Evolutionary conservation across 2,329 filamentous ascomycete species (phyloP).

Genomic region (Herpotrichia juniperi): DNA sequence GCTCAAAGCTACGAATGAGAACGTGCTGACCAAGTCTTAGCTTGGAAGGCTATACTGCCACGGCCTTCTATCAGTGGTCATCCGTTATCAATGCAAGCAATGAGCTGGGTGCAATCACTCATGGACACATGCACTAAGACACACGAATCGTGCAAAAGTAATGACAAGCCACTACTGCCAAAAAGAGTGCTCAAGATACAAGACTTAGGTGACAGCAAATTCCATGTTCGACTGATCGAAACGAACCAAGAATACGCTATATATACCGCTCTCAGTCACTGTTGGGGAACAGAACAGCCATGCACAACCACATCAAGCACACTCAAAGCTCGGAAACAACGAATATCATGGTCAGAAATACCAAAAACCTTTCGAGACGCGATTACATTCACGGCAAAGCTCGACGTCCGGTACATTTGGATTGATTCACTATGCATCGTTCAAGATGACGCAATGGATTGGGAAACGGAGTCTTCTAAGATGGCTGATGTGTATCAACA

Average conservation of each 20-base stretch:
- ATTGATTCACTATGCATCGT: conserved; percentile 17
- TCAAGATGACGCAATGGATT: conserved; percentile 16
- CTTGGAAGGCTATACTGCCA: conserved; percentile 20
- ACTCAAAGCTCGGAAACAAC: neutral
- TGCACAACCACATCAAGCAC: neutral
- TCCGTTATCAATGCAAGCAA: conserved; percentile 12
- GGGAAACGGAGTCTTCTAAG: conserved; percentile 12
- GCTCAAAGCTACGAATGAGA: neutral
- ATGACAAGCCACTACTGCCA: conserved; percentile 8
- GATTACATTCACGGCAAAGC: neutral
- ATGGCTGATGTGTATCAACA: conserved; percentile 10
- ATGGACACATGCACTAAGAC: conserved; percentile 10
- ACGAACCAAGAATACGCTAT: neutral
- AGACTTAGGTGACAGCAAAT: neutral
- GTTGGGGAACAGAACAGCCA: conserved; percentile 6
- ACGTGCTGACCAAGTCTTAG: conserved; percentile 8
- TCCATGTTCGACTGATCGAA: conserved; percentile 4
- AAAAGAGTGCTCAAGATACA: conserved; percentile 17
- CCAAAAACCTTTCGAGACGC: conserved; percentile 17
- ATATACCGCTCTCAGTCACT: conserved; percentile 7
- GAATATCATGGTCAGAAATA: conserved; percentile 1
- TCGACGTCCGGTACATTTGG: conserved; percentile 13
- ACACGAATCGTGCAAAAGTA: conserved; percentile 14
- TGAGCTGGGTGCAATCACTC: conserved; percentile 14
- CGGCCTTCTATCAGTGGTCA: conserved; percentile 16